These are phyloP conservation scores for Monosporascus ibericus DNA, from an alignment of 2,329 filamentous ascomycete species.

Conservation along the genomic window DNA sequence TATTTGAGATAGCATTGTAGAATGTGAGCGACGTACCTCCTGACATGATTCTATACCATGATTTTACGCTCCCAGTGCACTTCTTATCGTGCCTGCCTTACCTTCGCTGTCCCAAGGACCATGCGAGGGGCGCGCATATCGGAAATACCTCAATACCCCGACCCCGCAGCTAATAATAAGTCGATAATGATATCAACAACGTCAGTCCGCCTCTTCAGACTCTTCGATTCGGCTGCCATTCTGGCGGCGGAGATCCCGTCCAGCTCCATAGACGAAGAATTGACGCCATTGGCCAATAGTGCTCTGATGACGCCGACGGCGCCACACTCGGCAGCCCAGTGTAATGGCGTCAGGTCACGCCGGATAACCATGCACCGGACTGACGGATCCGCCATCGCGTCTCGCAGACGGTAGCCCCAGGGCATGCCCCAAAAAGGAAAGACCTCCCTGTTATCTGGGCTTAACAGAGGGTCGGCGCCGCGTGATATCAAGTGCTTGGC, in stretches of 20 bases:
- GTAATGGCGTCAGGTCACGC: neutral
- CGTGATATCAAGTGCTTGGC: no score
- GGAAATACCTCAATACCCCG: neutral
- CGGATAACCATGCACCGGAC: no score
- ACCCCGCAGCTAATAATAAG: neutral
- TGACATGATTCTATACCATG: neutral
- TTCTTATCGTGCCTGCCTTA: neutral
- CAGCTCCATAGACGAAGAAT: neutral
- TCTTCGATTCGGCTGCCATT: neutral
- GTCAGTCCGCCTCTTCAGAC: neutral
- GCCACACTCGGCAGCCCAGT: constrained; percentile 3
- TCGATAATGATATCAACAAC: neutral
- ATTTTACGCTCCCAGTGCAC: neutral
- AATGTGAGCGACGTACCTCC: neutral
- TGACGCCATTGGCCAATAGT: neutral
- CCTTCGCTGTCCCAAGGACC: neutral
- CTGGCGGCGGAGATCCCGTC: no score
- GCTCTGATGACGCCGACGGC: constrained; percentile 1
- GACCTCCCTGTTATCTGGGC: neutral
- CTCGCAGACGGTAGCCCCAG: no score
- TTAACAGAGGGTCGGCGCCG: no score
- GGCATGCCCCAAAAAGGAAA: no score
- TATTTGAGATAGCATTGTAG: neutral
- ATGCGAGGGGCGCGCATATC: neutral
- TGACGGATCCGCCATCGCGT: no score